phyloP scores from a whole-genome alignment of 257 asterid species.

The Salvia splendens region DNA sequence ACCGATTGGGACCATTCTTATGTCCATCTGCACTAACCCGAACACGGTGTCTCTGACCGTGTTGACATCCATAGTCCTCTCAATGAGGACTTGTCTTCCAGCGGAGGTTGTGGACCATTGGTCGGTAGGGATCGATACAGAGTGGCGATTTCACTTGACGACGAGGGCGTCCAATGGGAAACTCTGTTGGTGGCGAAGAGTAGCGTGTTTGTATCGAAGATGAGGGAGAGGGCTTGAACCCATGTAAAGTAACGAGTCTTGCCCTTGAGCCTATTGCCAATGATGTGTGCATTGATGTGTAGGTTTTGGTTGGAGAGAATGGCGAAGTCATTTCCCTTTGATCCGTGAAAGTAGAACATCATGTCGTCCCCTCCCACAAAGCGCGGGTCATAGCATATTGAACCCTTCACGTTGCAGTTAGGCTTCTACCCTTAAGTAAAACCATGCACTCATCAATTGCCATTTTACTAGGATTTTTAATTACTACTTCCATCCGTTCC shows the following conservation, averaged over 20 bases:
- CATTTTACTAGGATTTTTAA: too few species aligned
- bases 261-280: slow-evolving; percentile 63
- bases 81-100: slow-evolving; percentile 2
- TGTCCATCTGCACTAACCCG: slow-evolving; percentile 46
- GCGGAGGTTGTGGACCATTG: too few species aligned
- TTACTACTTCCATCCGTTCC: too few species aligned
- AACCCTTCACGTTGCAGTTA: slow-evolving; percentile 59
- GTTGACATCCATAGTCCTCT: slow-evolving; percentile 64
- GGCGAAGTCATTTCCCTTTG: slow-evolving; percentile 53
- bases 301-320: slow-evolving; percentile 60
- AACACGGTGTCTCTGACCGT: slow-evolving; percentile 45
- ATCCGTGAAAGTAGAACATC: slow-evolving; percentile 87
- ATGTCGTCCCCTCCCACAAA: slow-evolving; percentile 77
- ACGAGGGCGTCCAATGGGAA: slow-evolving; percentile 54
- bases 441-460: too few species aligned
- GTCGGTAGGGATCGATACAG: slow-evolving; percentile 40
- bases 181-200: slow-evolving; percentile 51
- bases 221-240: slow-evolving; percentile 72
- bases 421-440: slow-evolving; percentile 60
- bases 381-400: slow-evolving; percentile 72
- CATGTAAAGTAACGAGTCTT: slow-evolving; percentile 72
- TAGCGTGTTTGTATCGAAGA: slow-evolving; percentile 56
- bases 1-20: slow-evolving; percentile 54
- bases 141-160: slow-evolving; percentile 49
- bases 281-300: slow-evolving; percentile 73